Percentiles rank a stretch among this genome's conserved stretches.
These are phyloP conservation scores for Salicornia ramosissima DNA, from an alignment of 148 eudicot genomes.

Conservation along the genomic window DNA sequence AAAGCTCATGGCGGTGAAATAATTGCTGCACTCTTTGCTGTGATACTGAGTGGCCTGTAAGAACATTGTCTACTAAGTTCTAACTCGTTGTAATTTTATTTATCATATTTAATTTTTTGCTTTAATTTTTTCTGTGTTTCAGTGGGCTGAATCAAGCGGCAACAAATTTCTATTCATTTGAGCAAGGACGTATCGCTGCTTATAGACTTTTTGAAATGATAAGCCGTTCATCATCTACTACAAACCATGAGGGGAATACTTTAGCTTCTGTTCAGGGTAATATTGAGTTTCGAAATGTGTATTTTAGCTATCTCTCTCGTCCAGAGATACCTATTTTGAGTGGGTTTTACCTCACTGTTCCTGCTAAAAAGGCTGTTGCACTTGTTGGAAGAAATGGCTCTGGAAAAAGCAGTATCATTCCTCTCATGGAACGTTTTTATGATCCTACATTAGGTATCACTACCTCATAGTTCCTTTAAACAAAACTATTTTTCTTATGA, in stretches of 20 bases:
- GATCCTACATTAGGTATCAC: slow-evolving; percentile 93
- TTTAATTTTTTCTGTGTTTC: slow-evolving; percentile 16
- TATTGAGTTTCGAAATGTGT: slow-evolving; percentile 96
- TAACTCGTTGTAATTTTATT: background rate
- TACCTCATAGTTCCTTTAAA: background rate
- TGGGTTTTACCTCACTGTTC: slow-evolving; percentile 94
- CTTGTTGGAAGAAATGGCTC: slow-evolving; percentile 99
- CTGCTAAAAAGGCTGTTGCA: slow-evolving; percentile 95
- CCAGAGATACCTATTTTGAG: slow-evolving; percentile 98
- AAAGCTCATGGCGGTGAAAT: slow-evolving; percentile 95
- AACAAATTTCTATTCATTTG: slow-evolving; percentile 97
- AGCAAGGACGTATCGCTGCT: slow-evolving; percentile 99
- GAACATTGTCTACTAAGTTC: slow-evolving; percentile 24
- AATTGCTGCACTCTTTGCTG: slow-evolving; percentile 82
- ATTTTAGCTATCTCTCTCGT: slow-evolving; percentile 92
- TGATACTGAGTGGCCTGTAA: slow-evolving; percentile 97
- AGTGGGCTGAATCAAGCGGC: slow-evolving; percentile 99
- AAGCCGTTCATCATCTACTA: slow-evolving; percentile 77
- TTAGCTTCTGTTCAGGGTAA: slow-evolving; percentile 77
- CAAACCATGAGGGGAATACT: slow-evolving; percentile 66
- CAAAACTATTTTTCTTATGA: background rate
- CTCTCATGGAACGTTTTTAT: slow-evolving; percentile 97
- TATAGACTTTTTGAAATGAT: slow-evolving; percentile 98
- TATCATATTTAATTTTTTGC: slow-evolving; percentile 4
- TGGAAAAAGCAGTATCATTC: slow-evolving; percentile 97